Percentiles rank a stretch among this genome's conserved stretches.
Evolutionary conservation across 2,329 filamentous ascomycete species (phyloP).

Genomic region (Pseudogymnoascus sp.): DNA sequence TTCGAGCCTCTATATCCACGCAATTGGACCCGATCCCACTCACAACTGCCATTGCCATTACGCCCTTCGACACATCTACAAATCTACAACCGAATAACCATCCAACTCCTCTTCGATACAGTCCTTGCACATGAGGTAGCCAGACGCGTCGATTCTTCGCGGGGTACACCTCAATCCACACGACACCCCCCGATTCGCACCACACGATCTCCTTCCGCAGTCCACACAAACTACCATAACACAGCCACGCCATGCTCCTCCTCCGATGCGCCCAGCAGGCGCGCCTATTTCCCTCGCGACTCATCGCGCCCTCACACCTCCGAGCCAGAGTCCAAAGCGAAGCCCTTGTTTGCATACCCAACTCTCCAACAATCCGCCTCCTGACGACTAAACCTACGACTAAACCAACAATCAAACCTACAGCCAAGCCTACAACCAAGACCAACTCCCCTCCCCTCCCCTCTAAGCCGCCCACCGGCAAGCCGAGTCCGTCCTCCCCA

Average conservation of each 20-base stretch:
- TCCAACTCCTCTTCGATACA: not conserved
- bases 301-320: not conserved
- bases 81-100: not conserved
- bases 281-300: not conserved
- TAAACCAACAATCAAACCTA: not conserved
- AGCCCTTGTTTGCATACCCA: not conserved
- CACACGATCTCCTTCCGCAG: not conserved
- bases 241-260: not conserved
- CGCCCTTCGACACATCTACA: not conserved
- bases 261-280: conserved; percentile 1
- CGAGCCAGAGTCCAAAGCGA: not conserved
- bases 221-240: not conserved
- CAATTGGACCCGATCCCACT: not conserved
- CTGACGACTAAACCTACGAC: not conserved
- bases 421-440: not conserved
- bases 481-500: not conserved
- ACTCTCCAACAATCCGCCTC: not conserved
- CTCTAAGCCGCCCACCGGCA: not conserved
- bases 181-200: not conserved
- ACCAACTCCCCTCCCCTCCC: not conserved
- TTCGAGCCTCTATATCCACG: not conserved
- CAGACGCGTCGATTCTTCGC: not conserved
- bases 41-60: not conserved
- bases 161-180: conserved; percentile 2
- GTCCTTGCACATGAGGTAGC: not conserved